Percentiles rank a stretch among this genome's conserved stretches.
phyloP scores from a whole-genome alignment of 2,329 filamentous ascomycete genomes.

The Myriosclerotinia scirpicola region DNA sequence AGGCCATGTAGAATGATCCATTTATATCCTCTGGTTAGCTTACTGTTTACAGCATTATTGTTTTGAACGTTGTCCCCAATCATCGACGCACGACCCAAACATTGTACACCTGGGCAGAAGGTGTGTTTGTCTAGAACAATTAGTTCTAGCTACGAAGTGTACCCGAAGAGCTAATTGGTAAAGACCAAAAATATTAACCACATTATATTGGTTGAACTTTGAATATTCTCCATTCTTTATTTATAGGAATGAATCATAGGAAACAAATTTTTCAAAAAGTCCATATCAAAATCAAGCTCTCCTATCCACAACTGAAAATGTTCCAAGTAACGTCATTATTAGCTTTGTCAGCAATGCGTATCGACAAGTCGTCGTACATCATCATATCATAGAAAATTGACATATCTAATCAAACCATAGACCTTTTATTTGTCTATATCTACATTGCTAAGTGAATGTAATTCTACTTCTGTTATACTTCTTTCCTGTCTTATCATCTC shows the following conservation, averaged over 20 bases:
- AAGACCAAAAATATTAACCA: background rate
- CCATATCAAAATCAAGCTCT: conserved; percentile 3
- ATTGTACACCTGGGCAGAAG: background rate
- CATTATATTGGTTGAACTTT: background rate
- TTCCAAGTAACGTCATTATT: conserved; percentile 14
- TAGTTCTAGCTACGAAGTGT: background rate
- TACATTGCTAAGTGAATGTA: background rate
- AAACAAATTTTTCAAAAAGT: background rate
- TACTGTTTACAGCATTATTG: too few relatives aligned
- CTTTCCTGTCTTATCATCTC: background rate
- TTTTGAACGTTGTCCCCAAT: background rate
- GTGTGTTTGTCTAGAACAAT: background rate
- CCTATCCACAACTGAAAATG: conserved; percentile 2
- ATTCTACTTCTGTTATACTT: background rate
- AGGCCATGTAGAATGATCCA: too few relatives aligned
- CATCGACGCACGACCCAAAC: background rate
- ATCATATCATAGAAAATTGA: background rate
- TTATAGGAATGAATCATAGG: background rate
- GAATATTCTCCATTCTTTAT: background rate
- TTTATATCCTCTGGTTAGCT: too few relatives aligned
- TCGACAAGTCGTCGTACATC: background rate
- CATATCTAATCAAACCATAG: background rate
- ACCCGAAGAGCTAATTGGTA: background rate
- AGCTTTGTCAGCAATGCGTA: background rate
- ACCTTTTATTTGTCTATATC: background rate